Percentiles rank a stretch among this genome's conserved stretches.
Conservation (phyloP, 2,329 filamentous ascomycete genomes). For the Pyricularia sp. region DNA sequence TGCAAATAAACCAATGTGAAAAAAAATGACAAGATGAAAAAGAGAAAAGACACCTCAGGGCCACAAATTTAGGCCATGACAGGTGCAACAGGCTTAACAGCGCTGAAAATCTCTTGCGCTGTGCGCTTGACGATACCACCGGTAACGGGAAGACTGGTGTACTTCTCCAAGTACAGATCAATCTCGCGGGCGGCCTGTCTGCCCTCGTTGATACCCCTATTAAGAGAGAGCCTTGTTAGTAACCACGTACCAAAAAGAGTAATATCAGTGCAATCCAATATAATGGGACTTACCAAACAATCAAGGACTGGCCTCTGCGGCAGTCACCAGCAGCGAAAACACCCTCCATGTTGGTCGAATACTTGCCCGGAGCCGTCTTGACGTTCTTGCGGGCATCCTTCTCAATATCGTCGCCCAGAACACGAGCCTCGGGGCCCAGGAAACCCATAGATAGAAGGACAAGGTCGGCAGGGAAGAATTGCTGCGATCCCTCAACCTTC, state of each 20-base stretch:
- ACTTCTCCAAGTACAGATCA: constrained; percentile 74
- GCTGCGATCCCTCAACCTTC: constrained; percentile 83
- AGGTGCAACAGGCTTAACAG: constrained; percentile 6
- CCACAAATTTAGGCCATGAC: constrained; percentile 4
- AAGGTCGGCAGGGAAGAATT: constrained; percentile 94
- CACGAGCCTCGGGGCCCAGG: constrained; percentile 82
- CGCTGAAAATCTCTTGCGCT: constrained; percentile 58
- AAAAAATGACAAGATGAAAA: not conserved
- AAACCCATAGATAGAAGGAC: constrained; percentile 97
- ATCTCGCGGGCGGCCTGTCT: constrained; percentile 88
- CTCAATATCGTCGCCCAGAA: constrained; percentile 81
- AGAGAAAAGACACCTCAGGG: constrained; percentile 7
- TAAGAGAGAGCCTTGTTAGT: constrained; percentile 21
- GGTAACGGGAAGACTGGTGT: constrained; percentile 75
- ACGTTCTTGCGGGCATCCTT: constrained; percentile 91
- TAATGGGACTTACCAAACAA: constrained; percentile 67
- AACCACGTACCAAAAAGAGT: constrained; percentile 2
- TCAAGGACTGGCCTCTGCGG: constrained; percentile 86
- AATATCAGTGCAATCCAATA: not conserved
- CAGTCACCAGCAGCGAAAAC: constrained; percentile 95
- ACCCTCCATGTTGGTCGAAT: constrained; percentile 78
- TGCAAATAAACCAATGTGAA: not conserved
- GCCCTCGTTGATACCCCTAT: constrained; percentile 91
- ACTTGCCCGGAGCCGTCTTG: constrained; percentile 83
- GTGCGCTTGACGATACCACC: constrained; percentile 85